Conservation (phyloP, 2,329 filamentous ascomycete species). For the Aspergillus glaucus region DNA sequence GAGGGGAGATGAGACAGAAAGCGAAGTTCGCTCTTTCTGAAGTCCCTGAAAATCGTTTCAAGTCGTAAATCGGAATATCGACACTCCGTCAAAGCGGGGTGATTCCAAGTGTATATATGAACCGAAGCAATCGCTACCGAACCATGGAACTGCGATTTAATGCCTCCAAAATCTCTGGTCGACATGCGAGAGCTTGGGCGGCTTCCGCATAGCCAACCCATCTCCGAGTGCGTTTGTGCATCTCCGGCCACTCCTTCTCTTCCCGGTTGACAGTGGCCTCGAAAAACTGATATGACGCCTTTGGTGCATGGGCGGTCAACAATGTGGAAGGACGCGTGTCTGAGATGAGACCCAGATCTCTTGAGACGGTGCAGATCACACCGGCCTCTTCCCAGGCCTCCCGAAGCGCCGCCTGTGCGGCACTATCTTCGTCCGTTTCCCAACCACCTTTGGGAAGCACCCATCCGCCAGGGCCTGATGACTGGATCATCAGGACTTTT, state of each 20-base stretch:
- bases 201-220: slow-evolving; percentile 87
- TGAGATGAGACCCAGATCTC: slow-evolving; percentile 77
- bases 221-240: slow-evolving; percentile 78
- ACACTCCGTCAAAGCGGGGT: neutral
- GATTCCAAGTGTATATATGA: slow-evolving; percentile 1
- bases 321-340: slow-evolving; percentile 62
- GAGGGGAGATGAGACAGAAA: neutral
- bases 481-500: slow-evolving; percentile 89
- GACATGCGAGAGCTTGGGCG: slow-evolving; percentile 64
- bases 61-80: slow-evolving; percentile 15
- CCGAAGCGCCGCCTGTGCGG: slow-evolving; percentile 73
- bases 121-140: slow-evolving; percentile 24
- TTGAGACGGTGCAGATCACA: slow-evolving; percentile 75
- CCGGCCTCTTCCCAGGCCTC: slow-evolving; percentile 99
- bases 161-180: slow-evolving; percentile 84
- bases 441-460: slow-evolving; percentile 96
- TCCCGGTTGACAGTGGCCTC: slow-evolving; percentile 84
- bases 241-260: slow-evolving; percentile 86
- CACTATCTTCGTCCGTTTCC: slow-evolving; percentile 87
- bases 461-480: slow-evolving; percentile 84
- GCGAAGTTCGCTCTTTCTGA: slow-evolving; percentile 6
- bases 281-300: slow-evolving; percentile 55
- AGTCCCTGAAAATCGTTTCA: slow-evolving; percentile 13
- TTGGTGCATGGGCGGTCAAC: slow-evolving; percentile 57
- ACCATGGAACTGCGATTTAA: slow-evolving; percentile 72